Evolutionary conservation across 2,329 filamentous ascomycete species (phyloP).

Genomic region (Pseudophaeomoniella oleicola): DNA sequence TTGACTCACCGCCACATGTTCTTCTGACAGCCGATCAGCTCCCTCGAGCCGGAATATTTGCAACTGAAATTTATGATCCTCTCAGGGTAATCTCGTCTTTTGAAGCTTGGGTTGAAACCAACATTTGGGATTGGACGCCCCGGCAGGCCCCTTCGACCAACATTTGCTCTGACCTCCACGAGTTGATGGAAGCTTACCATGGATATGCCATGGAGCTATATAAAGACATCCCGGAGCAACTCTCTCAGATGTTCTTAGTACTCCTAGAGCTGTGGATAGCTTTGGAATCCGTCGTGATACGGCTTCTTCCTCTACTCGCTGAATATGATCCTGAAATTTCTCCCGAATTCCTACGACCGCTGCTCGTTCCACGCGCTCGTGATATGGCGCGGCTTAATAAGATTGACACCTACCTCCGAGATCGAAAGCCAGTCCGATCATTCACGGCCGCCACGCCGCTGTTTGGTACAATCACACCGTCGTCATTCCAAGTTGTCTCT

Average conservation of each 20-base stretch:
- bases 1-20: conserved; percentile 6
- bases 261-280: conserved; percentile 45
- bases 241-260: conserved; percentile 42
- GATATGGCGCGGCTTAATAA: conserved; percentile 32
- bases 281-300: conserved; percentile 33
- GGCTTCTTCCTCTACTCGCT: conserved; percentile 23
- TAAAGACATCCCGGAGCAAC: conserved; percentile 24
- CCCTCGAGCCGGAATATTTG: conserved; percentile 3
- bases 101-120: conserved; percentile 33
- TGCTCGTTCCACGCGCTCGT: conserved; percentile 27
- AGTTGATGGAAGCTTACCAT: conserved; percentile 22
- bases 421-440: conserved; percentile 14
- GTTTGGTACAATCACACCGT: conserved; percentile 18
- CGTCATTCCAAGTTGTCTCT: conserved; percentile 33
- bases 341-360: conserved; percentile 21
- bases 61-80: conserved; percentile 5
- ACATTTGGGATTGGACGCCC: conserved; percentile 26
- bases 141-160: conserved; percentile 8
- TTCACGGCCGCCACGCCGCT: conserved; percentile 16
- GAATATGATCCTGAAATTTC: conserved; percentile 35
- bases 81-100: conserved; percentile 22
- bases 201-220: conserved; percentile 18
- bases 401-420: conserved; percentile 34
- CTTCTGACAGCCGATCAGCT: conserved; percentile 1
- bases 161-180: conserved; percentile 16